Base-by-base conservation (phyloP, 2,329 filamentous ascomycete species). In the Fusarium lateritium region DNA sequence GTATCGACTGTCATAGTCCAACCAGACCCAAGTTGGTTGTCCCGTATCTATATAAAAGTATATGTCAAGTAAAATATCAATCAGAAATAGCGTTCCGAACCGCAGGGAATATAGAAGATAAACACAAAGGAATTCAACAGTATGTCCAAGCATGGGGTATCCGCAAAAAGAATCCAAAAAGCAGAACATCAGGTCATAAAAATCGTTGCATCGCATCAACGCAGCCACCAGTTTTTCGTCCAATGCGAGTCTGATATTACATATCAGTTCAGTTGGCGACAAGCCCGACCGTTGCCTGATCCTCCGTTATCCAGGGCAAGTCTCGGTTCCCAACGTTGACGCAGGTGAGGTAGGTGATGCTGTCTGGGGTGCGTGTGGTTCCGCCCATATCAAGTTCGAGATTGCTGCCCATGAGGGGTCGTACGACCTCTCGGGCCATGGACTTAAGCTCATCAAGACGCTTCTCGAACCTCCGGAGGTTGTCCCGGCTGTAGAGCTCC, bases 401-500 rank as follows among this genome's bases (percentile, higher is more conserved):
- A 53, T 90, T 92, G 76, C 93, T 96, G 52, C 91, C 87, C 91
- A 97, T 97, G 14, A 98, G 83, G 6, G 94, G 94, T 61, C 91
- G 90, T 9, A 98, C 94, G 17, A 92, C 85, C 74, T 97, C 93
- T 54, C 92, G 85, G 8, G 94, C 95, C 76, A 95, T 86, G 57
- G 87, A 86, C 82, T 97, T 98, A 56, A 98, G 84, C 82, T 98
- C 94, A 62, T 97, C 94, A 71, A 98, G 86, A 57, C 94, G 87
- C 75, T 92, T 89, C 82, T 98, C 95, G 72, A 98, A 97, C 6
- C 92, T 86, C 64, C 91, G 88, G 49, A 98, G 80, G 66, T 93
- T 95, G n/a, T 98, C 94, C 19, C 94, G 87, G 44, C 88, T 93
- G 80, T 98, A 97, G 9, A 95, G 80, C 21, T 96, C 92, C 0